These are phyloP conservation scores for Zygosaccharomyces sapae DNA, from an alignment of 1,139 yeast species.

Conservation along the genomic window DNA sequence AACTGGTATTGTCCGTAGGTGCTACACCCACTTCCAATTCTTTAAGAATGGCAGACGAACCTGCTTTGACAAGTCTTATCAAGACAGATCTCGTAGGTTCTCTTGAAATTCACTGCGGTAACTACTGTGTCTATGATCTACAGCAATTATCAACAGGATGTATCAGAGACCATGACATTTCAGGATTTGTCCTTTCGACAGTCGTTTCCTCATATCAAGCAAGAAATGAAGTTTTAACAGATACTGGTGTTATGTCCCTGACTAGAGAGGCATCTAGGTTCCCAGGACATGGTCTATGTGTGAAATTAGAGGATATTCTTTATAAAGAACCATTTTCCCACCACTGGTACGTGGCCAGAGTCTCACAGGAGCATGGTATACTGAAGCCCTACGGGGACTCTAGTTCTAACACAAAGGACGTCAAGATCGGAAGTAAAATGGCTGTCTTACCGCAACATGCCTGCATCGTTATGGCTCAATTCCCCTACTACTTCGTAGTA, in stretches of 20 bases:
- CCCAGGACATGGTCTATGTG: conserved; percentile 47
- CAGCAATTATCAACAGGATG: conserved; percentile 72
- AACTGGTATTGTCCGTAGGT: conserved; percentile 50
- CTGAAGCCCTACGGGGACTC: conserved; percentile 39
- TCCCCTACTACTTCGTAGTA: conserved; percentile 54
- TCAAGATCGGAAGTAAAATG: conserved; percentile 52
- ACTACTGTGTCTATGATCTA: conserved; percentile 66
- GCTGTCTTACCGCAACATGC: conserved; percentile 66
- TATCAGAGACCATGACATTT: conserved; percentile 45
- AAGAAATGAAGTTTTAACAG: conserved; percentile 61
- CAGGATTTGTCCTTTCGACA: conserved; percentile 59
- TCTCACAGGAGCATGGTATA: conserved; percentile 66
- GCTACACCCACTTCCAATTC: conserved; percentile 82
- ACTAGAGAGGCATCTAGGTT: conserved; percentile 54
- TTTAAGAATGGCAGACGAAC: conserved; percentile 35
- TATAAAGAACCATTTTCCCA: conserved; percentile 6
- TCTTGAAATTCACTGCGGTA: conserved; percentile 76
- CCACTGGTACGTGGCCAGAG: conserved; percentile 53
- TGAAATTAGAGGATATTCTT: conserved; percentile 22
- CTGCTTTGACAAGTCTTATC: conserved; percentile 36
- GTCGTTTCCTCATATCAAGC: conserved; percentile 53
- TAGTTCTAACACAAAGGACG: conserved; percentile 25
- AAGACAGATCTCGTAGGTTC: conserved; percentile 44
- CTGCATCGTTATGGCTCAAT: conserved; percentile 67
- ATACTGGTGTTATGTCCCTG: conserved; percentile 70